Evolutionary conservation across 2,329 filamentous ascomycete species (phyloP).

Genomic region (Aschersonia sp.): DNA sequence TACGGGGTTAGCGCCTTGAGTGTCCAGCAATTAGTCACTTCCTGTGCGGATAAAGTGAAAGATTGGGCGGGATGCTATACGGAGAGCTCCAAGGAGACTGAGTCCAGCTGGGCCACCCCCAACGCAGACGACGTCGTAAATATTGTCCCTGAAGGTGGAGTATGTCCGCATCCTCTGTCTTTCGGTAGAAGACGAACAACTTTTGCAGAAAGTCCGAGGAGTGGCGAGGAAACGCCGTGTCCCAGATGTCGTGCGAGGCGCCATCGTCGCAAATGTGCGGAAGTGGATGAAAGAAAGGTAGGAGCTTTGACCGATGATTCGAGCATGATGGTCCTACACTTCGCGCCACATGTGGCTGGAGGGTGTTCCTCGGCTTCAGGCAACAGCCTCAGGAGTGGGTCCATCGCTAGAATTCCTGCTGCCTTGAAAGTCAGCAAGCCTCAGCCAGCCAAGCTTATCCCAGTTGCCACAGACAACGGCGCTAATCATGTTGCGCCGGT

Average conservation of each 20-base stretch:
- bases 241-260: conserved; percentile 11
- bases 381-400: background rate
- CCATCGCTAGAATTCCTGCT: background rate
- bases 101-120: conserved; percentile 82
- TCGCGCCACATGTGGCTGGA: conserved; percentile 3
- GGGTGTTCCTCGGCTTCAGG: too few relatives aligned
- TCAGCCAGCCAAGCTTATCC: background rate
- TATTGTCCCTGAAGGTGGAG: conserved; percentile 40
- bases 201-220: conserved; percentile 28
- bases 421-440: background rate
- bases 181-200: conserved; percentile 26
- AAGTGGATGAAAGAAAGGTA: too few relatives aligned
- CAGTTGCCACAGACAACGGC: conserved; percentile 26
- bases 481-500: conserved; percentile 18
- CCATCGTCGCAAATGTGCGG: background rate
- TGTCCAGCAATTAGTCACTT: background rate
- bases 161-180: conserved; percentile 24
- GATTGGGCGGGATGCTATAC: conserved; percentile 26
- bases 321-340: too few relatives aligned
- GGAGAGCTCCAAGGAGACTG: conserved; percentile 63
- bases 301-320: too few relatives aligned
- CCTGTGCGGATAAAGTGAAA: background rate
- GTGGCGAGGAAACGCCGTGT: conserved; percentile 11
- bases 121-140: conserved; percentile 88
- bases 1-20: conserved; percentile 55